Base-by-base conservation (phyloP, 805 yeast species). In the Wickerhamomyces subpelliculosus region DNA sequence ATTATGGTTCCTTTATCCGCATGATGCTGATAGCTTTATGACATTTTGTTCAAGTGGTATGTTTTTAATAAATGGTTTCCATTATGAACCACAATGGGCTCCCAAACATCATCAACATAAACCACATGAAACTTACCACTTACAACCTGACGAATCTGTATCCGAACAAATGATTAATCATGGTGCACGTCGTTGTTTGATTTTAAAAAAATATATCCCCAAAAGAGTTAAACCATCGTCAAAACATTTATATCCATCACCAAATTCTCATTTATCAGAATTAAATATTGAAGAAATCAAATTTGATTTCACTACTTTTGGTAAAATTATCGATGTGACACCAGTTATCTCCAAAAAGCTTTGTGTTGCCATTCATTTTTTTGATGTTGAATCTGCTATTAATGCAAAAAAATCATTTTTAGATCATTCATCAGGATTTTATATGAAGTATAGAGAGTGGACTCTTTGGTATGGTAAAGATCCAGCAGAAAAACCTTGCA, bases 271-370 rank as follows among this genome's bases (percentile, higher is more conserved):
- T 43, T 69, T 67, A 26, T 65, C 70, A 0, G 68, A 64, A 4
- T 64, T 83, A 35, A 65, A 75, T 39, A 46, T 76, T 4, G 59
- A 54, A 3, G 67, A 61, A 13, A 57, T 80, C 3, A 59, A 54
- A 27, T 39, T 51, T 21, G 86, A 81, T 48, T 79, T 84, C 46
- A 55, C 53, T 6, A 49, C 47, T 17, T 80, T 68, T 58, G 94
- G 93, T 0, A 65, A 66, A 3, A 67, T 84, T 4, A 58, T 79
- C 12, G 86, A 80, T 28, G 59, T 82, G 3, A 59, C 73, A 1
- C 84, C 93, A 4, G 72, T 82, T n/a, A 65, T 84, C 5, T 80
- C 88, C 2, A 65, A 78, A 37, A 80, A 73, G 48, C 53, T 82
- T 22, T 72, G 86, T 41, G 65, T 84, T 45, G 67, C 80, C 10